phyloP scores from a whole-genome alignment of 1,284 basidiomycete species.

The Naganishia sp. region DNA sequence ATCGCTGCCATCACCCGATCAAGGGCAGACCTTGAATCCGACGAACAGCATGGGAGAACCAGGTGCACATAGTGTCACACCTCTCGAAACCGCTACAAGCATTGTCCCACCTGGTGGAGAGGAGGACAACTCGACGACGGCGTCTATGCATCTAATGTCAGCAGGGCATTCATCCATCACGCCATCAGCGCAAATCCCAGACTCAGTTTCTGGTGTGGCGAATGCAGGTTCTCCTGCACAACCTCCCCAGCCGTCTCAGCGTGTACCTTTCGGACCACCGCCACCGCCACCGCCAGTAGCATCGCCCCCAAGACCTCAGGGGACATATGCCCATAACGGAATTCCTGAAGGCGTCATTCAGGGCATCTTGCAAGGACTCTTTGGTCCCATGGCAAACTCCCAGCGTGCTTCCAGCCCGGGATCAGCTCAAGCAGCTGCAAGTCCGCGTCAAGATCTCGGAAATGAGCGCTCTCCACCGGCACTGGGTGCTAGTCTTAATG shows the following conservation, averaged over 20 bases:
- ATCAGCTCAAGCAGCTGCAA: neutral
- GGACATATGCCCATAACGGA: neutral
- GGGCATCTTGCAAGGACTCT: conserved; percentile 16
- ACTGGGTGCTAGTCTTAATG: neutral
- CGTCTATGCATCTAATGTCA: neutral
- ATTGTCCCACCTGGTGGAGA: too few relatives aligned
- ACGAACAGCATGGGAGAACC: too few relatives aligned
- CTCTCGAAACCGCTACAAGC: too few relatives aligned
- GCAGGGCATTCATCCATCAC: neutral
- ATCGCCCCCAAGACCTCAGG: neutral
- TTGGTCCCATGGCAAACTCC: conserved; percentile 14
- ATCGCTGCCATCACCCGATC: too few relatives aligned
- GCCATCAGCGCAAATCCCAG: neutral
- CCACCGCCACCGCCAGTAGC: neutral
- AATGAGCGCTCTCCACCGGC: too few relatives aligned
- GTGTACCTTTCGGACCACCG: conserved; percentile 3
- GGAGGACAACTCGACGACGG: neutral
- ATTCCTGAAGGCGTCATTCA: conserved; percentile 21
- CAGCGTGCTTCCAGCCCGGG: neutral
- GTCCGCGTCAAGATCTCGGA: neutral
- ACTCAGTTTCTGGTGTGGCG: neutral
- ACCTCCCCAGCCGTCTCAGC: neutral
- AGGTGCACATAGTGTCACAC: too few relatives aligned
- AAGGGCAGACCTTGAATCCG: too few relatives aligned
- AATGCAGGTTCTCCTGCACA: neutral